These are phyloP conservation scores for Salvia miltiorrhiza DNA, from an alignment of 257 asterid genomes.

Conservation along the genomic window DNA sequence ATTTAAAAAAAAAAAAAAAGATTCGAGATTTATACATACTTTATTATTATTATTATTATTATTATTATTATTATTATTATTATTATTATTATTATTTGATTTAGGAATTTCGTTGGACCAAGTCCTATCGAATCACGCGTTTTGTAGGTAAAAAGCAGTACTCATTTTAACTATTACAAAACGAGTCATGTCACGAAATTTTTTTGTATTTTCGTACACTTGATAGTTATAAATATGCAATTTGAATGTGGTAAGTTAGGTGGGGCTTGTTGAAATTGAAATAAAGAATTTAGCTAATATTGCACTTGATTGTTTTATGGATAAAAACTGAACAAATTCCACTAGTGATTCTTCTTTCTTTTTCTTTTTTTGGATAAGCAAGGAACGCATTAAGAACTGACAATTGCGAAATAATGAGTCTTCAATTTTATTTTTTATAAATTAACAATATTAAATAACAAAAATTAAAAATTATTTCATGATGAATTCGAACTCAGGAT, in stretches of 20 bases:
- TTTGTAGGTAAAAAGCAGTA: background rate
- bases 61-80: too few species aligned
- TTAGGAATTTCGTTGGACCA: background rate
- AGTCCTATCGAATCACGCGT: background rate
- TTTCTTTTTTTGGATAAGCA: background rate
- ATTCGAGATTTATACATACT: too few species aligned
- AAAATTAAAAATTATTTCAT: too few species aligned
- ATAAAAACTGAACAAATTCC: conserved; percentile 4
- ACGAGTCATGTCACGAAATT: background rate
- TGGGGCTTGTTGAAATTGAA: background rate
- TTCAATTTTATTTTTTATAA: background rate
- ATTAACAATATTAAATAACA: too few species aligned
- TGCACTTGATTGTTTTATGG: background rate
- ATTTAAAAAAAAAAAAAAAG: background rate
- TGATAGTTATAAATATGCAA: background rate
- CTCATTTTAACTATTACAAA: background rate
- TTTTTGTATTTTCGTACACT: background rate
- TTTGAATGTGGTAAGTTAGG: background rate
- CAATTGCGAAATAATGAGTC: conserved; percentile 7
- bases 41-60: too few species aligned
- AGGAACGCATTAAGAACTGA: background rate
- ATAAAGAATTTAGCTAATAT: background rate
- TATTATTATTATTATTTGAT: background rate
- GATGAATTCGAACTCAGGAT: too few species aligned
- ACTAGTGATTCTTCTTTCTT: background rate